Evolutionary conservation across 2,329 filamentous ascomycete species (phyloP), one percentile per base, ranked within the genome.

Genomic region (Emergomyces africanus): DNA sequence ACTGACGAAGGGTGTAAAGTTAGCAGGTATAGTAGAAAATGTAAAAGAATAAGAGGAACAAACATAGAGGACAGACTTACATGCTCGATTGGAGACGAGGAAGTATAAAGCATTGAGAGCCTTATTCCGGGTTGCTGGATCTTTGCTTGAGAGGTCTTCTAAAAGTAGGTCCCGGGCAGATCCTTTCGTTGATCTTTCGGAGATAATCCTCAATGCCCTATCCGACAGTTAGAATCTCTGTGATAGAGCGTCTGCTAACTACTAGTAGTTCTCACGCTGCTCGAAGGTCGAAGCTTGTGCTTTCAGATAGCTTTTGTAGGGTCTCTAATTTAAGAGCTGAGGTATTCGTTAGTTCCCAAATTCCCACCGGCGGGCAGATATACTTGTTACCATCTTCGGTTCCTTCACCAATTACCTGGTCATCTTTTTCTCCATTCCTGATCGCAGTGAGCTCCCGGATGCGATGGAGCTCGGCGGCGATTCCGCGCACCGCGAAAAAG

Each of bases 381-480:
- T 28, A 61, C 49, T n/a, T 58, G 60, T 35, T 65, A 75, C 75
- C 81, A 67, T 90, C 86, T 67, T 90, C 87, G 1, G 86, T 88
- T 28, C 87, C 83, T 69, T 90, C 85, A 15, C 84, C 87, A 63
- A 89, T 87, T 69, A 88, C 88, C 64, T 86, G 82, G 56, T 86
- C 82, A 69, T 86, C 85, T 41, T 83, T 83, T 61, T 84, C 81
- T 42, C 77, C 69, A 41, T 83, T 80, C 61, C 83, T 83, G 67
- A 94, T 82, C 70, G 85, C 80, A 63, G 86, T 74, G 63, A 75
- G 65, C 57, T 72, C 68, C 56, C 69, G 69, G 30, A 75, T 70
- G 60, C 67, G 70, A 57, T 69, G 68, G 30, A 75, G 69, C 61
- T 75, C 81, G 46, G 84, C 79, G 62, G 84, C 80, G 57, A 87